phyloP scores from a whole-genome alignment of 768 basidiomycete species.

The Rhodotorula taiwanensis region DNA sequence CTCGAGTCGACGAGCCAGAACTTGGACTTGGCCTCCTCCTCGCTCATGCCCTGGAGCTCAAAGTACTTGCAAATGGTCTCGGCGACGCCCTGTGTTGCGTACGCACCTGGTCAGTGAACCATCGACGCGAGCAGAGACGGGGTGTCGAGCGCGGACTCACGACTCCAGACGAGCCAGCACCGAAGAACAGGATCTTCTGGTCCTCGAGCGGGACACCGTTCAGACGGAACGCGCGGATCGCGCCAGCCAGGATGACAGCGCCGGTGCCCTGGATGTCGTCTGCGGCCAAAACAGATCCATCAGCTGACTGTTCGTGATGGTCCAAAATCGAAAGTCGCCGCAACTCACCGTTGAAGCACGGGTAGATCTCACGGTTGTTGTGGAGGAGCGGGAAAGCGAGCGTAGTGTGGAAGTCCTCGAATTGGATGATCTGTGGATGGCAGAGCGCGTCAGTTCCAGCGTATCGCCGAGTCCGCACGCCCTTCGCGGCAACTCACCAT shows the following conservation, averaged over 20 bases:
- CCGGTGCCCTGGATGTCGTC: slow-evolving; percentile 91
- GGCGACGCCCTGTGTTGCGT: slow-evolving; percentile 58
- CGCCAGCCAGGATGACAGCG: slow-evolving; percentile 78
- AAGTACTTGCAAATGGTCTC: slow-evolving; percentile 72
- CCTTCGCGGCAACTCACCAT: slow-evolving; percentile 27
- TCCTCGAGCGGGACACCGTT: slow-evolving; percentile 51
- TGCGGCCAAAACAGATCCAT: slow-evolving; percentile 58
- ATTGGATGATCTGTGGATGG: slow-evolving; percentile 36
- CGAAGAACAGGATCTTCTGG: slow-evolving; percentile 85
- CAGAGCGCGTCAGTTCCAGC: too few relatives aligned
- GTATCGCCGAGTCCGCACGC: too few relatives aligned
- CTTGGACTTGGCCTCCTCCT: slow-evolving; percentile 65
- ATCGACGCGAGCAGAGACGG: too few relatives aligned
- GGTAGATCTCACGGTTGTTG: slow-evolving; percentile 60
- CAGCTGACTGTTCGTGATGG: neutral
- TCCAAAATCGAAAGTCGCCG: slow-evolving; percentile 6
- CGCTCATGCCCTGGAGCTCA: slow-evolving; percentile 70
- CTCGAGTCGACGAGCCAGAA: slow-evolving; percentile 62
- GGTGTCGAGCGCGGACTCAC: too few relatives aligned
- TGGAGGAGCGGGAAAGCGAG: slow-evolving; percentile 81
- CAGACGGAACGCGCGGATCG: slow-evolving; percentile 60
- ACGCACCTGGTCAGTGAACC: too few relatives aligned
- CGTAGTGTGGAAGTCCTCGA: slow-evolving; percentile 81
- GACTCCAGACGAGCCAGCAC: slow-evolving; percentile 84
- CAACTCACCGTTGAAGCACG: slow-evolving; percentile 41